Percentiles rank a stretch among this genome's conserved stretches.
phyloP scores from a whole-genome alignment of 2,329 filamentous ascomycete species.

The Ceratocystiopsis sp. region DNA sequence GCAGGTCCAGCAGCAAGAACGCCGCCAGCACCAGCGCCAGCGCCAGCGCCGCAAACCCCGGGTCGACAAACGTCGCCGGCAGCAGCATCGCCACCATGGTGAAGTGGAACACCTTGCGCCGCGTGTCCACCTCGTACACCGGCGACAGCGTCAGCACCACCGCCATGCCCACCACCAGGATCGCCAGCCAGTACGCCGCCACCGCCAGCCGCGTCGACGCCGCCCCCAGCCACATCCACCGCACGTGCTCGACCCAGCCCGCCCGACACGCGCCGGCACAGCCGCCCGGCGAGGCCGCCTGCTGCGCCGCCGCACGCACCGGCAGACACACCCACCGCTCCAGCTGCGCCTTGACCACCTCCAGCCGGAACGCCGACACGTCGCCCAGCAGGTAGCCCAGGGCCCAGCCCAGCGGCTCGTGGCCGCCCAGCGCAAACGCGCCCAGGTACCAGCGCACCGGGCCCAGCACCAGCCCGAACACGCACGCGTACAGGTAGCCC shows the following conservation, averaged over 20 bases:
- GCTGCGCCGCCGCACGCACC: conserved; percentile 8
- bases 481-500: conserved; percentile 53
- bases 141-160: conserved; percentile 59
- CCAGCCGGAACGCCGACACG: conserved; percentile 50
- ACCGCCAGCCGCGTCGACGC: conserved; percentile 71
- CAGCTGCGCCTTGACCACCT: conserved; percentile 50
- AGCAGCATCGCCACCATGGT: conserved; percentile 97
- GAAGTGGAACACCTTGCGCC: conserved; percentile 93
- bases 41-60: conserved; percentile 63
- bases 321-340: conserved; percentile 64
- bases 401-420: conserved; percentile 86
- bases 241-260: conserved; percentile 49
- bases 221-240: conserved; percentile 47
- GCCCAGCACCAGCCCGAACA: conserved; percentile 41
- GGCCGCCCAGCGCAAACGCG: conserved; percentile 45
- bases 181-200: conserved; percentile 51
- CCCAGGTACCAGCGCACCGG: conserved; percentile 57
- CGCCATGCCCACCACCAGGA: conserved; percentile 54
- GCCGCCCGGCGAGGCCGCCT: conserved; percentile 12
- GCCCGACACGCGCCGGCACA: conserved; percentile 23
- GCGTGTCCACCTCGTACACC: conserved; percentile 81
- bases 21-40: conserved; percentile 64
- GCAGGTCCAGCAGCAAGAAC: conserved; percentile 76
- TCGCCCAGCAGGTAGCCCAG: conserved; percentile 79
- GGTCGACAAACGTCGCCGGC: conserved; percentile 73